Evolutionary conservation across 306 rosid species (phyloP).

Genomic region (Vigna radiata): DNA sequence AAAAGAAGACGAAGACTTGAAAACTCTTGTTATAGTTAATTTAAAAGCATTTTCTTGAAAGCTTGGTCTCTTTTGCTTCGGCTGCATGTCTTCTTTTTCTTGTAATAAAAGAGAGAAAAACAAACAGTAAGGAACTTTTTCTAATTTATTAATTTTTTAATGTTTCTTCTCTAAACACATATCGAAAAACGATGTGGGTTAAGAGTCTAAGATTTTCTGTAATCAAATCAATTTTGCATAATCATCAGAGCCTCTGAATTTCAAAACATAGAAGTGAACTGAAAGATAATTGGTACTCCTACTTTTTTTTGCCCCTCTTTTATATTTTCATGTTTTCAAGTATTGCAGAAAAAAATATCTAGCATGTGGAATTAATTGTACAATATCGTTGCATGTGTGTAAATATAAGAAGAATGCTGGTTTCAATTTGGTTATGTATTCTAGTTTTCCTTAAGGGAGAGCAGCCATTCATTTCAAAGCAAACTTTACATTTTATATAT

Average conservation of each 20-base stretch:
- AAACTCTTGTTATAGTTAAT: no score
- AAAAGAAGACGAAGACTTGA: no score
- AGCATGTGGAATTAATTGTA: slow-evolving; percentile 14
- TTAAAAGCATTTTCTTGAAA: no score
- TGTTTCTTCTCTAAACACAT: slow-evolving; percentile 7
- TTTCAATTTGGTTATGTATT: neutral
- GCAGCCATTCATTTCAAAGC: neutral
- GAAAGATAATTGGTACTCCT: slow-evolving; percentile 1
- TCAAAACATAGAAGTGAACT: neutral
- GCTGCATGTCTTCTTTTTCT: neutral
- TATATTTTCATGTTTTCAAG: neutral
- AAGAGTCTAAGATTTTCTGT: neutral
- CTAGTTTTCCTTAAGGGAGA: neutral
- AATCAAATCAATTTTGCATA: slow-evolving; percentile 1
- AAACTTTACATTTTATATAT: slow-evolving; percentile 22
- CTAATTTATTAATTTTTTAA: neutral
- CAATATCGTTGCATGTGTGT: neutral
- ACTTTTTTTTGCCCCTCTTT: neutral
- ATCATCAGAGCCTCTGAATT: slow-evolving; percentile 22
- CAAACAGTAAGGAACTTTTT: neutral
- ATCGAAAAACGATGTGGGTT: neutral
- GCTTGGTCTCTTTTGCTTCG: neutral
- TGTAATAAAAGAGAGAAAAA: slow-evolving; percentile 16
- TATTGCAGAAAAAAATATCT: neutral
- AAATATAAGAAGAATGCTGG: neutral